Evolutionary conservation across 163 green algal genomes (phyloP), one percentile per base, ranked within the genome.

Genomic region (Scenedesmus sp.): DNA sequence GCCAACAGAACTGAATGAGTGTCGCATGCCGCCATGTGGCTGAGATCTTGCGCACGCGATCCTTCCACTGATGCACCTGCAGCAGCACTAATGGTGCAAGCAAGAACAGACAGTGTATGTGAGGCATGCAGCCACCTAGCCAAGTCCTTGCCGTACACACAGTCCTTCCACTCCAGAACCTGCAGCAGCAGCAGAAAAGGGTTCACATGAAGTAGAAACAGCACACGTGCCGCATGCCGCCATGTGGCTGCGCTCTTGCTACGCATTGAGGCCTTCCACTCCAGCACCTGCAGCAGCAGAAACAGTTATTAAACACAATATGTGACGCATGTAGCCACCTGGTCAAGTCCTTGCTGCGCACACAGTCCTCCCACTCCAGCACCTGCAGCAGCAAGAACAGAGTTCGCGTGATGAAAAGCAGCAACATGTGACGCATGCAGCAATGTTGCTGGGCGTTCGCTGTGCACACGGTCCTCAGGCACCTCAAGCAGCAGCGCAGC

Each of bases 31-130:
- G 94, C 84, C 94, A 95, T 0, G 93, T 89, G 22, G 92, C 93
- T 42, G 98, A 94, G 76, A 98, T 97, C 94, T 99, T 99, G 40
- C 97, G 93, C 68, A 98, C 95, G 68, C 96, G 97, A 59, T 98
- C 97, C 18, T 20, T n/a, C 86, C 73, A 85, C 65, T 73, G 49
- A 30, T 81, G 35, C 73, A 46, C 84, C 84, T 83, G 84, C 37
- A 81, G 42, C 61, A 81, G 49, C 12, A n/a, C 49, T 18, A 56
- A 56, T 12, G 15, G 49, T 12, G 12, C 15, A 65, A 65, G 16
- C 53, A 65, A 13, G 10, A 24, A 30, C 53, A 65, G 16, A 20
- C 53, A 13, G 20, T 65, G 53, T 22, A 4, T 13, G 20, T 72
- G 22, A 10, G 9, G 12, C 59, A 72, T 35, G 59, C 37, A 98